Evolutionary conservation across 2,329 filamentous ascomycete species (phyloP).

Genomic region (Trichoderma sp.): DNA sequence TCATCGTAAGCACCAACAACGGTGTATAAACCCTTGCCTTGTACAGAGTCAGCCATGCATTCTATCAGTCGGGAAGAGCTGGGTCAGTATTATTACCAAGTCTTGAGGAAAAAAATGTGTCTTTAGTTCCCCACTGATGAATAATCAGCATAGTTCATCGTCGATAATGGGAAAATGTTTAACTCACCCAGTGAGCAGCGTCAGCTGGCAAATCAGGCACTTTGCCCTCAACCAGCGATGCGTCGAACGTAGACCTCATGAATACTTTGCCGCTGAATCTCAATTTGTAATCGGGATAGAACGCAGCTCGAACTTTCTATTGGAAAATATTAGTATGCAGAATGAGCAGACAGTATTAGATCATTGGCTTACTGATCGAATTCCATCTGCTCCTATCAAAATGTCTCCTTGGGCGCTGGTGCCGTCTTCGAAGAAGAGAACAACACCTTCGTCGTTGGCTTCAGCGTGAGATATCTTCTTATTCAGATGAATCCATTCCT

Average conservation of each 20-base stretch:
- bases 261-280: slow-evolving; percentile 22
- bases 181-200: slow-evolving; percentile 21
- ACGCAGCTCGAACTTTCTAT: slow-evolving; percentile 17
- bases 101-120: slow-evolving; percentile 32
- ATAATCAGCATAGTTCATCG: neutral
- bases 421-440: slow-evolving; percentile 43
- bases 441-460: slow-evolving; percentile 29
- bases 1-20: slow-evolving; percentile 43
- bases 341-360: neutral
- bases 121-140: slow-evolving; percentile 23
- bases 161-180: neutral
- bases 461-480: slow-evolving; percentile 39
- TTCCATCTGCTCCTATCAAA: slow-evolving; percentile 51
- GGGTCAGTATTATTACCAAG: slow-evolving; percentile 30
- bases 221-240: slow-evolving; percentile 19
- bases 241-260: slow-evolving; percentile 22
- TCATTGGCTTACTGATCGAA: slow-evolving; percentile 44
- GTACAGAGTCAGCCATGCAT: neutral
- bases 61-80: neutral
- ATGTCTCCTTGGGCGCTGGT: slow-evolving; percentile 43
- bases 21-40: slow-evolving; percentile 38
- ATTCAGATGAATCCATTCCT: slow-evolving; percentile 41
- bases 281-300: slow-evolving; percentile 14
- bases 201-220: slow-evolving; percentile 20
- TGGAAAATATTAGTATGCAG: neutral